These are phyloP conservation scores for Lachancea dasiensis DNA, from an alignment of 805 yeast species.

Conservation along the genomic window DNA sequence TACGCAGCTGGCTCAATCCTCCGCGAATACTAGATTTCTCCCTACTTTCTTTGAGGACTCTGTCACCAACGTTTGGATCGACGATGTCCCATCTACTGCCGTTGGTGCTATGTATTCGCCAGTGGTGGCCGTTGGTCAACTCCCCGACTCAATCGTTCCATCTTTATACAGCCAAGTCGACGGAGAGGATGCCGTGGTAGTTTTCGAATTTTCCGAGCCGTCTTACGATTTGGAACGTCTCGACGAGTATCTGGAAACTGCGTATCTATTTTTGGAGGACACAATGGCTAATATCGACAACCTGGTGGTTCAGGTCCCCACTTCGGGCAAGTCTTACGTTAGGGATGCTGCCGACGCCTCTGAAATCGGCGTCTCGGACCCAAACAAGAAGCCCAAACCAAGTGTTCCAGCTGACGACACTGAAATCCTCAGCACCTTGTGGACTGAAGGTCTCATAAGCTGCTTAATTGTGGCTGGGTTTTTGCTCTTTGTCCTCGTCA, in stretches of 20 bases:
- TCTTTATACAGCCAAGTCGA: slow-evolving; percentile 18
- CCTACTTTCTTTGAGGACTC: slow-evolving; percentile 16
- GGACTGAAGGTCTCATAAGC: slow-evolving; percentile 65
- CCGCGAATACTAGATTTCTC: slow-evolving; percentile 16
- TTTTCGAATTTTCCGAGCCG: slow-evolving; percentile 21
- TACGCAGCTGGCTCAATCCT: slow-evolving; percentile 11
- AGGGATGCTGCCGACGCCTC: slow-evolving; percentile 2
- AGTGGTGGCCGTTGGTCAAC: slow-evolving; percentile 7
- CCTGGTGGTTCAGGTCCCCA: slow-evolving; percentile 16
- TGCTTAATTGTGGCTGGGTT: slow-evolving; percentile 59
- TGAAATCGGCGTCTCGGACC: slow-evolving; percentile 3
- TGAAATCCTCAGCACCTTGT: slow-evolving; percentile 25
- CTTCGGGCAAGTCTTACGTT: slow-evolving; percentile 2
- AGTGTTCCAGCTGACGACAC: slow-evolving; percentile 9
- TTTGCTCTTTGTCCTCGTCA: slow-evolving; percentile 48
- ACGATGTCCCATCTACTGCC: slow-evolving; percentile 1
- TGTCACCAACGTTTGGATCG: slow-evolving; percentile 11
- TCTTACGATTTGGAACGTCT: slow-evolving; percentile 21
- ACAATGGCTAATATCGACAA: slow-evolving; percentile 17
- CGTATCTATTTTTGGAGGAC: slow-evolving; percentile 21
- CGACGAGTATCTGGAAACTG: slow-evolving; percentile 26
- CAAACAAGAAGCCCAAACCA: slow-evolving; percentile 5
- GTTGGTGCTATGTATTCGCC: neutral
- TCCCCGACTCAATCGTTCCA: slow-evolving; percentile 20
- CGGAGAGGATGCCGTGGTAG: slow-evolving; percentile 17